Evolutionary conservation across 306 rosid species (phyloP), one percentile per base, ranked within the genome.

Genomic region (Acacia acuminata): DNA sequence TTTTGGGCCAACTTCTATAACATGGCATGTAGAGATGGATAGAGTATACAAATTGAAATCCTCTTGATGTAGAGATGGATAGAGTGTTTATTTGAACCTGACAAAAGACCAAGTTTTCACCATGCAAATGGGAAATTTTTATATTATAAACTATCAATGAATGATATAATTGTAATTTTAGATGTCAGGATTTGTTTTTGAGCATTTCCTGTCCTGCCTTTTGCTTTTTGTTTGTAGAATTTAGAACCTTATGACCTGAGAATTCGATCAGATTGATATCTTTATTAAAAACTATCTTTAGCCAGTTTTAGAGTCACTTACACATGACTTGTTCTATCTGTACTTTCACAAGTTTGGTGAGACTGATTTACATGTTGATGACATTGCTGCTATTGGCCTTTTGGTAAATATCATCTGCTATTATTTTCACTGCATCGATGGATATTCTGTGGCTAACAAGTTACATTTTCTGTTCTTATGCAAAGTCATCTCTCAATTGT

Each of bases 341-440:
- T 68, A 66, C 83, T 83, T 82, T 84, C 84, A 30, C 97, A 96
- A 97, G 92, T 88, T 94, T 85, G 97, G 99, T 7, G 94, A 86
- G 84, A 90, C 91, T 77, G 98, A 94, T 91, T 89, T 94, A 80
- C 99, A 97, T 38, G 63, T 96, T 64, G 98, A 96, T 87, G 99
- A 96, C 85, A 92, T 94, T 80, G 97, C 94, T 55, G 99, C 97
- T 43, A 98, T 91, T 86, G 77, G 90, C 78, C 93, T 96, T 44
- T 89, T 94, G 97, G 99, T 96, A 92, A 85, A 65, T 77, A 79
- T 66, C 42, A 76, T 45, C 66, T 79, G 44, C 65, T 2, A 75
- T 79, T 72, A 76, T 72, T 63, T 79, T 50, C 71, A 73, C 74
- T 55, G 79, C 77, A 56, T 80, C 60, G 17, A 65, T 30, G 72